Base-by-base conservation (phyloP, 2,329 filamentous ascomycete species). In the Talaromyces rugulosus region DNA sequence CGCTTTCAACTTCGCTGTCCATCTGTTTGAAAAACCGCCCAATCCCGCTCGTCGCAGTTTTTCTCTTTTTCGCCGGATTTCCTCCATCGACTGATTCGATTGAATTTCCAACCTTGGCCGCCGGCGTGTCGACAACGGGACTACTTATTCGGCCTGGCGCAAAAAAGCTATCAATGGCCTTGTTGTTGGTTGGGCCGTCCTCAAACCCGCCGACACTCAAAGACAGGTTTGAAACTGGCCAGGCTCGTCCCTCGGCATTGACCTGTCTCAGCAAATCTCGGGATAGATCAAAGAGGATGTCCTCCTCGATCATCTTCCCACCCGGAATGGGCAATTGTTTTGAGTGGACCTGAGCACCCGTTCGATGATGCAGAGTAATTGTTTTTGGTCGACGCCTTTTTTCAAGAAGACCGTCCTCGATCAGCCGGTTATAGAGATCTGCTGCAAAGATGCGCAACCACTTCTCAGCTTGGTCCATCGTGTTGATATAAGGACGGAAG, bases 371-470 rank as follows among this genome's bases (percentile, higher is more conserved):
- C 62, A 98, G 75, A 64, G 91, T 92, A 65, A 97, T 89, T 0
- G 89, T 93, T 71, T 88, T 92, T 3, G 95, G 95, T 58, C 93
- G 84, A 47, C 94, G 86, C 74, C 88, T 94, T 72, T 96, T 90
- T 74, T 96, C 92, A 61, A 94, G 77, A 2, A 96, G 89, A 23
- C 92, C 92, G 76, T 98, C 94, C 72, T 98, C 93, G 0, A 96
- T 88, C 53, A 98, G 82, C 50, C 95, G 87, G 59, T 91, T 89
- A 75, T 90, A 95, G 58, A 99, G 96, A 73, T 99, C 95, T 1
- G 92, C 91, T 4, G 85, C 87, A 73, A 98, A 98, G 60, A 99
- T 97, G 11, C 89, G 84, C 44, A 99, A 81, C 95, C 95, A 99
- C 63, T 87, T 88, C 28, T 85, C 80, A 1, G 89, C 94, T 73